These are phyloP conservation scores for Stenocarpella maydis DNA, from an alignment of 2,329 filamentous ascomycete species.

Conservation along the genomic window DNA sequence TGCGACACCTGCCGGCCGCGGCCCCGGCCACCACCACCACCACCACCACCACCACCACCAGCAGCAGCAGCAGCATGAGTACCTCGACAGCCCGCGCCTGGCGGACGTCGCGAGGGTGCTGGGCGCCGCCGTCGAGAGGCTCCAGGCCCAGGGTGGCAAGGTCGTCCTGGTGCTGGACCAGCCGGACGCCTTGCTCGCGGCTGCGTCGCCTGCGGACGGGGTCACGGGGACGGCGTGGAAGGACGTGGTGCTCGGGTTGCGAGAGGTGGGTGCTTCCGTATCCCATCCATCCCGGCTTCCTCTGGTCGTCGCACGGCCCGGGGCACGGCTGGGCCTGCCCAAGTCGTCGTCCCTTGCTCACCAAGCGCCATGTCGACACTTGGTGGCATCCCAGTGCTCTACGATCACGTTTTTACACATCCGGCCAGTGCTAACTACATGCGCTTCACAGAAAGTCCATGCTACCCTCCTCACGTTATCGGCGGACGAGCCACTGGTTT, in stretches of 20 bases:
- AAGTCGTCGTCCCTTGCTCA: not conserved
- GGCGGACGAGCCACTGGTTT: conserved; percentile 78
- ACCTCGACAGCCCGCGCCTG: conserved; percentile 45
- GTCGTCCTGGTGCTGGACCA: conserved; percentile 72
- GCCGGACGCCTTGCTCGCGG: conserved; percentile 70
- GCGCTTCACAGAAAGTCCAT: conserved; percentile 63
- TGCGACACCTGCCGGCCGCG: conserved; percentile 29
- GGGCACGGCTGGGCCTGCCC: not conserved
- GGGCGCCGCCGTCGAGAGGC: conserved; percentile 48
- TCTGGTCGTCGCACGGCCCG: not conserved
- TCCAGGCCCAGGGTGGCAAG: conserved; percentile 38
- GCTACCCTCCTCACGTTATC: conserved; percentile 72
- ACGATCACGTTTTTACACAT: not conserved
- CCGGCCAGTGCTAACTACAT: conserved; percentile 17
- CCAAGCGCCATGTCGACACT: too few relatives aligned
- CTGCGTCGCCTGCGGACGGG: conserved; percentile 55
- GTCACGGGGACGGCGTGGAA: conserved; percentile 57
- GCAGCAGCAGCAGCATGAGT: conserved; percentile 12
- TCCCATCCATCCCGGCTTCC: not conserved
- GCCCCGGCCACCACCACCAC: conserved; percentile 31
- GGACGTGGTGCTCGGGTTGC: conserved; percentile 64
- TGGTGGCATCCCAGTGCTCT: not conserved
- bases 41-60: conserved; percentile 31
- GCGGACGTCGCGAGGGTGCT: conserved; percentile 51
- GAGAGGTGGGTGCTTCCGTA: conserved; percentile 63